A percentile compares a stretch with the other conserved stretches of the same genome.
These are phyloP conservation scores for Candida pseudoviswanathii DNA, from an alignment of 1,139 yeast genomes.

Conservation along the genomic window DNA sequence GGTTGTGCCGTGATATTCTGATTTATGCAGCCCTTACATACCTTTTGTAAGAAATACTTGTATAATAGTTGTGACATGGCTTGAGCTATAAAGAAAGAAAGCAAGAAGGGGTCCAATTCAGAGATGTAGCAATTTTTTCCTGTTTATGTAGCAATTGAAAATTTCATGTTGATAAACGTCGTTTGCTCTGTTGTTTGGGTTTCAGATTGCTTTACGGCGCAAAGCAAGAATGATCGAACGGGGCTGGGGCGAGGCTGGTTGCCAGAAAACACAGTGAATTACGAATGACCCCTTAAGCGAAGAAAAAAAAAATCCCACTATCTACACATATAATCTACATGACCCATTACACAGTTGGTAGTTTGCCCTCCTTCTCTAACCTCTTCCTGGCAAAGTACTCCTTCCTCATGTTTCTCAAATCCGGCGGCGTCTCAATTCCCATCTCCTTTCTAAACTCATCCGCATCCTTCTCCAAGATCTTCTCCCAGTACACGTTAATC, in stretches of 20 bases:
- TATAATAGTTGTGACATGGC: constrained; percentile 23
- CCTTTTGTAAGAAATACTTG: constrained; percentile 31
- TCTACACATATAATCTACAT: too few species aligned
- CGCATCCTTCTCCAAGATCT: constrained; percentile 70
- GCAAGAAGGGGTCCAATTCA: neutral
- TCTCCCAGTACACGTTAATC: constrained; percentile 93
- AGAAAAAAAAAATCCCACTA: too few species aligned
- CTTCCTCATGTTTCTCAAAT: constrained; percentile 65
- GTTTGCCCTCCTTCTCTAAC: constrained; percentile 19
- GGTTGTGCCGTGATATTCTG: too few species aligned
- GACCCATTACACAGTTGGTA: too few species aligned
- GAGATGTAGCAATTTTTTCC: neutral
- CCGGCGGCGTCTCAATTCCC: constrained; percentile 75
- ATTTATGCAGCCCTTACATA: too few species aligned
- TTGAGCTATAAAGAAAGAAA: neutral
- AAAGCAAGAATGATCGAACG: neutral
- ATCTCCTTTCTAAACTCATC: constrained; percentile 71
- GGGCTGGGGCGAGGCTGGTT: neutral
- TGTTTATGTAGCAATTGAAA: neutral
- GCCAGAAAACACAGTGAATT: too few species aligned
- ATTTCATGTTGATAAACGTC: neutral
- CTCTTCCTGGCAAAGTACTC: constrained; percentile 37
- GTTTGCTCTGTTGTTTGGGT: neutral
- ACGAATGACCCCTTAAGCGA: neutral
- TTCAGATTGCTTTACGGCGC: neutral